Base-by-base conservation (phyloP, 2,329 filamentous ascomycete species). In the Penicillium sp. region DNA sequence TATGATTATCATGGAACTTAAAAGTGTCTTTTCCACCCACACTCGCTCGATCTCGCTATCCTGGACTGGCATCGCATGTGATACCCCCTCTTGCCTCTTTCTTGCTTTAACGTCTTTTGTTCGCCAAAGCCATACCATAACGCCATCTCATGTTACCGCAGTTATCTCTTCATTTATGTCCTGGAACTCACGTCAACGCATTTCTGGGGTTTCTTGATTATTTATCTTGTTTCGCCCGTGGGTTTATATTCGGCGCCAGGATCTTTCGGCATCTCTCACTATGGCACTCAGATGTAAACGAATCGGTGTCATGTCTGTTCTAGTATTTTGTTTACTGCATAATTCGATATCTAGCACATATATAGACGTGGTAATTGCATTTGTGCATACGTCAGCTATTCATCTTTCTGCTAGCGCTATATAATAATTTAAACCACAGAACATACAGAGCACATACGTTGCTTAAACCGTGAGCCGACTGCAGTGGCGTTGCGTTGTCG, bases 31-130 rank as follows among this genome's bases (percentile, higher is more conserved):
- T 43, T 47, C 51, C 22, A 35, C 35, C 50, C 53, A 61, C 56
- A 44, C 50, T 61, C 59, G 59, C 53, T 64, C 56, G 62, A 62
- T 61, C 56, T 65, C 56, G 58, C 53, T 41, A 55, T 50, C 52
- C 43, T 57, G 55, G 57, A 56, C 57, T 53, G 57, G 59, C 54
- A 60, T 64, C 65, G 66, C 67, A 67, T 69, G 61, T 70, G 68
- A 71, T 71, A 70, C 69, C 68, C 69, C 65, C 46, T 50, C 31
- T 45, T 53, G 38, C 33, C 36, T 57, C 55, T 44, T 51, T 55
- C 16, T 44, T 37, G 6, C 30, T 48, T 58, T 42, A 25, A 41
- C 36, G 26, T 35, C 40, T 36, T 41, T 33, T 35, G 14, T n/a
- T 53, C 12, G 16, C 25, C 33, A 33, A 53, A 53, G n/a, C n/a